phyloP scores from a whole-genome alignment of 805 yeast species.

The Starmerella apis region DNA sequence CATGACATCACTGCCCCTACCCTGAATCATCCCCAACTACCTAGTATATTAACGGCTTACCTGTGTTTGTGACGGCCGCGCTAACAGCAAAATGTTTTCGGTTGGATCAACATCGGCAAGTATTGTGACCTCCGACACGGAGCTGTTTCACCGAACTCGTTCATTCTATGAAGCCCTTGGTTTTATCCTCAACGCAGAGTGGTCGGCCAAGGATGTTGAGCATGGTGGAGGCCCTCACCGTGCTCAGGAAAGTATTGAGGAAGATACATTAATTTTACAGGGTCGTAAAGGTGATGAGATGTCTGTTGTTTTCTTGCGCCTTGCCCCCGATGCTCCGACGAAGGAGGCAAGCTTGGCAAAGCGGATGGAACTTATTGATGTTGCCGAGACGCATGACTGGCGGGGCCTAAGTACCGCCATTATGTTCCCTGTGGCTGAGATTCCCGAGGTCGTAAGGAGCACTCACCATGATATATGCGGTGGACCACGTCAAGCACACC shows the following conservation, averaged over 20 bases:
- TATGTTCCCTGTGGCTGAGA: conserved; percentile 39
- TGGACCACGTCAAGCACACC: conserved; percentile 35
- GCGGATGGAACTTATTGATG: conserved; percentile 22
- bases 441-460: conserved; percentile 32
- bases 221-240: conserved; percentile 21
- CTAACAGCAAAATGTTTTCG: conserved; percentile 10
- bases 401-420: conserved; percentile 38
- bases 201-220: conserved; percentile 25
- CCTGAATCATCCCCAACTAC: conserved; percentile 2
- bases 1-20: conserved; percentile 8
- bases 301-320: conserved; percentile 29
- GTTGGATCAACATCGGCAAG: conserved; percentile 60
- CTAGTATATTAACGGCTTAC: conserved; percentile 1
- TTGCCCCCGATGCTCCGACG: conserved; percentile 23
- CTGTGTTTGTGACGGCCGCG: background rate
- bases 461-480: conserved; percentile 25
- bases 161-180: conserved; percentile 48
- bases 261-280: conserved; percentile 27
- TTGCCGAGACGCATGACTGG: conserved; percentile 37
- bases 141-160: conserved; percentile 39
- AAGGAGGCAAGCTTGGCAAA: conserved; percentile 24
- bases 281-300: conserved; percentile 23
- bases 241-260: conserved; percentile 26
- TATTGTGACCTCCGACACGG: conserved; percentile 41
- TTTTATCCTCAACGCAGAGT: conserved; percentile 33